Base-by-base conservation (phyloP, 1,284 basidiomycete genomes). In the Ustilago hordei region DNA sequence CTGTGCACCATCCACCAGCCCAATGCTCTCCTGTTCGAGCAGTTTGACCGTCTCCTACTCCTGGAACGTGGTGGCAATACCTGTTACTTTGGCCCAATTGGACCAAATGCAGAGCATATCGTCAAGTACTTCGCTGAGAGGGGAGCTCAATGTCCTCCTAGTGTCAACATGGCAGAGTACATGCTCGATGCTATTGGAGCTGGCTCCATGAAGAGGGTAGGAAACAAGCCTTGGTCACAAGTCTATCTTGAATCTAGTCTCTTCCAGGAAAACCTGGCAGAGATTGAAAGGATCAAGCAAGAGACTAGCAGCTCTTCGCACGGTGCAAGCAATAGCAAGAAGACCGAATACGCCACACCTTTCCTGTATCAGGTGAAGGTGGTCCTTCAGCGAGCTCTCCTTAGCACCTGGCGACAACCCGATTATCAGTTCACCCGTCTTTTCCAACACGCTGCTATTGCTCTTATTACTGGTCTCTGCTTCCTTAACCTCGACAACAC, bases 401-500 rank as follows among this genome's bases (percentile, higher is more conserved):
- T 72, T 31, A 91, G 93, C 2, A 89, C 95, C 36, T 95, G 93
- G 92, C 89, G 95, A 6, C 69, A 79, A 38, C 69, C 73, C 4
- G 64, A 76, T 57, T 79, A 76, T 64, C 69, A 79, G 52, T 72
- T 75, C 55, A 75, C 73, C 3, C 62, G 73, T 12, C 64, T 75
- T 11, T 69, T 75, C 55, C 68, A 75, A 47, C 73, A 75, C 45
- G 64, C 73, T 28, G 63, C 68, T 8, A 75, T 75, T 39, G 63
- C 71, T 2, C 55, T 75, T 15, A 60, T 78, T 39, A 64, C 72
- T 15, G 56, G 66, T 61, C 71, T 79, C 4, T 65, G 64, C 62
- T 75, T 69, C 73, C 56, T 75, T 8, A 62, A 75, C 60, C 47
- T 69, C 34, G 32, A 23, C 55, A 62, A 72, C 53, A 45, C 64